Base-by-base conservation (phyloP, 2,329 filamentous ascomycete genomes). In the Capronia epimyces region DNA sequence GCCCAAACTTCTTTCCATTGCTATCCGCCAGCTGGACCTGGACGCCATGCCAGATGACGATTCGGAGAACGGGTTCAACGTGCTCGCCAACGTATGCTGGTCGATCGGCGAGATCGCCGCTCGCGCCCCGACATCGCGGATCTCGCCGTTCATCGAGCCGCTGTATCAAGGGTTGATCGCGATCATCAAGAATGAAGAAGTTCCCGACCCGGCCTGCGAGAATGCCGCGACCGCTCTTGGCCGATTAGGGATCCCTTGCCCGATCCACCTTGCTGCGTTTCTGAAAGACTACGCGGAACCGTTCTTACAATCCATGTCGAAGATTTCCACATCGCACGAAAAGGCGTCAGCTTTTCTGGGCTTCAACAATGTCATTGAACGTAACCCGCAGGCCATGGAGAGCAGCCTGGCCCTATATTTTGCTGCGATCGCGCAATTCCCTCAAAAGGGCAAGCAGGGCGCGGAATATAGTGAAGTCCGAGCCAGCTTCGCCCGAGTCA, bases 51-150 rank as follows among this genome's bases (percentile, higher is more conserved):
- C 82, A 15, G 86, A 90, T 54, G 88, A 94, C 61, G 86, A 89
- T 54, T 82, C 89, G 41, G 88, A 95, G 57, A 86, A 81, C 15
- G 84, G 83, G 12, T 96, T 95, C 67, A 89, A 89, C 53, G 90
- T 97, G 24, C 83, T 97, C 53, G 98, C 97, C 77, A 98, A 98
- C 66, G 91, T 93, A 18, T 97, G 91, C 72, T 98, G 93, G 93
- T 94, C 90, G 5, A 84, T 83, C 20, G 93, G 93, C 36, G 93
- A 98, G 72, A 93, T 97, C 55, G 82, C 89, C 13, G 83, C 95
- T 68, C 83, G 88, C 65, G 81, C 83, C 59, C 81, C 83, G 55
- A 73, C 75, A 24, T 81, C 78, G 47, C 77, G 77, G 1, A 47
- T 63, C n/a, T 41, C 53, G 12, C 85, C 84, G 1, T 95, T 86